Conservation (phyloP, 169 alveolate genomes). For the Plasmodium fragile region DNA sequence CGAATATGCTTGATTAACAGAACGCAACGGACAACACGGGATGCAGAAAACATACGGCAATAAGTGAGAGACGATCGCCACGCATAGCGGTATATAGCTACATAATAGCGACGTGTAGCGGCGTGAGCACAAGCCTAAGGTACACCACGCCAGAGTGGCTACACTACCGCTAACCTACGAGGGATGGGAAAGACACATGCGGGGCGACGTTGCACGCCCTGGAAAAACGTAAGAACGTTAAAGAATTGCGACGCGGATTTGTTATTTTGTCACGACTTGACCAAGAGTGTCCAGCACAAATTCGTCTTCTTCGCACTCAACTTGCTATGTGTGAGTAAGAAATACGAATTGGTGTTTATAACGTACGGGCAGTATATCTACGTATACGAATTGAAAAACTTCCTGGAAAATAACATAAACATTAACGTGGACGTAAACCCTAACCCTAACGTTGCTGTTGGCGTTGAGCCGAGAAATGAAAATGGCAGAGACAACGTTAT, state of each 20-base stretch:
- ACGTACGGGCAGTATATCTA: conserved; percentile 45
- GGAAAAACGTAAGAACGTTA: conserved; percentile 48
- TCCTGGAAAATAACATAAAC: conserved; percentile 27
- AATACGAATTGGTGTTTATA: conserved; percentile 62
- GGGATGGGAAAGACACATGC: background rate
- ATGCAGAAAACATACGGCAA: background rate
- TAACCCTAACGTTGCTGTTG: background rate
- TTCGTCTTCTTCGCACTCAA: conserved; percentile 62
- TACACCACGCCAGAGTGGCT: background rate
- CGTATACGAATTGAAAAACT: conserved; percentile 36
- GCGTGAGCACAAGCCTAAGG: background rate
- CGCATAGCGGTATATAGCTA: background rate
- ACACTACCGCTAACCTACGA: background rate
- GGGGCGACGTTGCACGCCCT: conserved; percentile 19
- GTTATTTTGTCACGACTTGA: conserved; percentile 22
- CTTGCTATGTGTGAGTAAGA: conserved; percentile 64
- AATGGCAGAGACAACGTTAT: background rate
- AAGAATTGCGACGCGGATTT: conserved; percentile 32
- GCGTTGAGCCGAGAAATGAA: background rate
- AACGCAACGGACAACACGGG: background rate
- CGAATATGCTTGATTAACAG: background rate
- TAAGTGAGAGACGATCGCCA: background rate
- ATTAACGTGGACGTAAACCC: background rate
- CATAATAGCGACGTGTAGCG: background rate
- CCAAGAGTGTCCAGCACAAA: conserved; percentile 35